Percentiles rank a stretch among this genome's conserved stretches.
Conservation (phyloP, 1,284 basidiomycete genomes). For the Phylloporus sp. region DNA sequence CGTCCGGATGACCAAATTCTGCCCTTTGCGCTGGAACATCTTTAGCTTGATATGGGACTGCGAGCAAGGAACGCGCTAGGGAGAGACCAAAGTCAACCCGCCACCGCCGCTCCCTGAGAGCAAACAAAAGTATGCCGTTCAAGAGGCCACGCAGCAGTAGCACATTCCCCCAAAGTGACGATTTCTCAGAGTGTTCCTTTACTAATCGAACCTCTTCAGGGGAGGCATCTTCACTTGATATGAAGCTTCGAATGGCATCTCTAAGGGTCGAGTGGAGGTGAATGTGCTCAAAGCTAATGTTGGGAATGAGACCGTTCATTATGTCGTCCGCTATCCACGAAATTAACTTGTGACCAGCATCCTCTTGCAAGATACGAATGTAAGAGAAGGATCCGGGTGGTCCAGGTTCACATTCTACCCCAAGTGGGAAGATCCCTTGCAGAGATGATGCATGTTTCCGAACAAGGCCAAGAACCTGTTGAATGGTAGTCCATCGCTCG, state of each 20-base stretch:
- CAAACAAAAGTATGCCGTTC: slow-evolving; percentile 49
- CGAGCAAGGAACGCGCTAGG: slow-evolving; percentile 49
- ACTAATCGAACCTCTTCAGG: no score
- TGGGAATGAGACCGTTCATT: slow-evolving; percentile 28
- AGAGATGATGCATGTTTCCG: neutral
- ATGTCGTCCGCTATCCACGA: slow-evolving; percentile 35
- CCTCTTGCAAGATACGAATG: slow-evolving; percentile 42
- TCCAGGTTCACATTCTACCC: neutral
- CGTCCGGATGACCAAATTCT: slow-evolving; percentile 62
- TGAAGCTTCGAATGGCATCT: no score
- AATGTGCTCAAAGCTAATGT: no score
- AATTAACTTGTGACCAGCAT: slow-evolving; percentile 36
- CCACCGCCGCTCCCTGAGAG: slow-evolving; percentile 54
- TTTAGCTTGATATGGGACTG: slow-evolving; percentile 60
- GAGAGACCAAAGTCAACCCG: slow-evolving; percentile 61
- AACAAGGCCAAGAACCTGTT: neutral
- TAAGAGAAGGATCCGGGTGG: slow-evolving; percentile 39
- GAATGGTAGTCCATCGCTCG: neutral
- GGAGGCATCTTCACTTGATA: no score
- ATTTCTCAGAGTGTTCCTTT: no score
- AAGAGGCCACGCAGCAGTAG: no score
- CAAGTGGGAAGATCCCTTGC: neutral
- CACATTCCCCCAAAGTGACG: no score
- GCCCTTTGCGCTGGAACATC: slow-evolving; percentile 54
- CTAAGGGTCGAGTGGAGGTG: no score